Conservation (phyloP, 2,329 filamentous ascomycete genomes). For the Camillea tinctor region DNA sequence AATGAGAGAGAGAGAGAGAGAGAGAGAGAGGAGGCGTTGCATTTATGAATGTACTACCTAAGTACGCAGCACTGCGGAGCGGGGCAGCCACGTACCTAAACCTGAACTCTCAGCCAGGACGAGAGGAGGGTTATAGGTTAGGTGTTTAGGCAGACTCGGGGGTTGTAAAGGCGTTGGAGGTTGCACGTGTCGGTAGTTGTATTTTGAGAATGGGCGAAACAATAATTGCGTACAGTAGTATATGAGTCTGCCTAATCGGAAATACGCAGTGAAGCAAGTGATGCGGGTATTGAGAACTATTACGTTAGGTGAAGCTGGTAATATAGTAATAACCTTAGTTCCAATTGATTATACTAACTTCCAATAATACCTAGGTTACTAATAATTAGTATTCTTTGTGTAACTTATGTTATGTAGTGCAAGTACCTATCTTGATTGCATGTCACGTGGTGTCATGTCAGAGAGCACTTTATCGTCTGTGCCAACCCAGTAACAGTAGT, state of each 20-base stretch:
- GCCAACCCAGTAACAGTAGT: slow-evolving; percentile 6
- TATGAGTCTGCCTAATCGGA: slow-evolving; percentile 12
- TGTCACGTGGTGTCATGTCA: background rate
- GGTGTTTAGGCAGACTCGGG: slow-evolving; percentile 14
- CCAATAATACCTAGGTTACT: too few relatives aligned
- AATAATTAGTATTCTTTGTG: too few relatives aligned
- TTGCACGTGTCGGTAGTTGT: slow-evolving; percentile 10
- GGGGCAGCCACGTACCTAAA: background rate
- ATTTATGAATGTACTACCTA: background rate
- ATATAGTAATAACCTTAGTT: too few relatives aligned
- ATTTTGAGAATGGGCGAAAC: slow-evolving; percentile 12
- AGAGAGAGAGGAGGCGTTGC: background rate
- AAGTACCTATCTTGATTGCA: too few relatives aligned
- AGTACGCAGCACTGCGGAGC: background rate
- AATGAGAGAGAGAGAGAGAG: too few relatives aligned
- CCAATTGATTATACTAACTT: too few relatives aligned
- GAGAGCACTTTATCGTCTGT: background rate
- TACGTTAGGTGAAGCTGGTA: slow-evolving; percentile 12
- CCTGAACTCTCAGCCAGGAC: slow-evolving; percentile 5
- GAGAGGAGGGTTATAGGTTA: slow-evolving; percentile 12
- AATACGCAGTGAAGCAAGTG: slow-evolving; percentile 12
- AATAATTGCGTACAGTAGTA: slow-evolving; percentile 16
- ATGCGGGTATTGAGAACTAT: slow-evolving; percentile 12
- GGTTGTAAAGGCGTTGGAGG: slow-evolving; percentile 17
- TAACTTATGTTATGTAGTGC: background rate